Evolutionary conservation across 352 stramenopile genomes (phyloP).

Genomic region (Phytophthora hybrid): DNA sequence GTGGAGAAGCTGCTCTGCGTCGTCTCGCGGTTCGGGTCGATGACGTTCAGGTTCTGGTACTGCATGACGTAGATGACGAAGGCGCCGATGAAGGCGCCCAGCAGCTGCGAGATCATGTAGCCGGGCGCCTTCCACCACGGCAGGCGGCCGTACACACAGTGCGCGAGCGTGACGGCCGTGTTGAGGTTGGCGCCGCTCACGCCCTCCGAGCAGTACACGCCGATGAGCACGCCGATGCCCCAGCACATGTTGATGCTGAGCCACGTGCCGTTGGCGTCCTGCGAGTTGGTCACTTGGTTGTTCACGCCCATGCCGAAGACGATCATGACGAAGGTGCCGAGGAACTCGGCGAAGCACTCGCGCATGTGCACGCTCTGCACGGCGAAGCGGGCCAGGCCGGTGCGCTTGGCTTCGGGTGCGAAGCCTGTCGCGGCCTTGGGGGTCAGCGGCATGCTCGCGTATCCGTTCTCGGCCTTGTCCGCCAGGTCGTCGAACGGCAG

Average conservation of each 20-base stretch:
- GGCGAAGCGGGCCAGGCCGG: slow-evolving; percentile 45
- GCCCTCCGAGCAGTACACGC: slow-evolving; percentile 49
- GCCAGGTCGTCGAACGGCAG: slow-evolving; percentile 6
- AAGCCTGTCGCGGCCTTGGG: slow-evolving; percentile 50
- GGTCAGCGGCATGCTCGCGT: slow-evolving; percentile 44
- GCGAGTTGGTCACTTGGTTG: slow-evolving; percentile 55
- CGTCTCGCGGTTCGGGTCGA: slow-evolving; percentile 52
- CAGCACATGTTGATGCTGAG: slow-evolving; percentile 50
- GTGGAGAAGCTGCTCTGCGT: slow-evolving; percentile 51
- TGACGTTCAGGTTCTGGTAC: slow-evolving; percentile 51
- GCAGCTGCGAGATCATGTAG: slow-evolving; percentile 53
- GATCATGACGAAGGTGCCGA: slow-evolving; percentile 60
- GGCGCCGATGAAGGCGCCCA: slow-evolving; percentile 48
- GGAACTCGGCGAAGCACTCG: slow-evolving; percentile 52
- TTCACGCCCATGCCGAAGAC: slow-evolving; percentile 60
- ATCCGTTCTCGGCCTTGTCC: slow-evolving; percentile 30
- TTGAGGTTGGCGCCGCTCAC: slow-evolving; percentile 64
- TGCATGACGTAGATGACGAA: slow-evolving; percentile 55
- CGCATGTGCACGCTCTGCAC: slow-evolving; percentile 35
- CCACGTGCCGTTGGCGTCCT: slow-evolving; percentile 53
- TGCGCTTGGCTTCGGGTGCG: slow-evolving; percentile 32
- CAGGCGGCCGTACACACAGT: slow-evolving; percentile 8
- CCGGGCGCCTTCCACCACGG: slow-evolving; percentile 50
- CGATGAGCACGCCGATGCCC: slow-evolving; percentile 41
- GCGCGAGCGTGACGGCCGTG: slow-evolving; percentile 50